These are phyloP conservation scores for Pseudopyricularia cyperi DNA, from an alignment of 2,329 filamentous ascomycete species.

Conservation along the genomic window DNA sequence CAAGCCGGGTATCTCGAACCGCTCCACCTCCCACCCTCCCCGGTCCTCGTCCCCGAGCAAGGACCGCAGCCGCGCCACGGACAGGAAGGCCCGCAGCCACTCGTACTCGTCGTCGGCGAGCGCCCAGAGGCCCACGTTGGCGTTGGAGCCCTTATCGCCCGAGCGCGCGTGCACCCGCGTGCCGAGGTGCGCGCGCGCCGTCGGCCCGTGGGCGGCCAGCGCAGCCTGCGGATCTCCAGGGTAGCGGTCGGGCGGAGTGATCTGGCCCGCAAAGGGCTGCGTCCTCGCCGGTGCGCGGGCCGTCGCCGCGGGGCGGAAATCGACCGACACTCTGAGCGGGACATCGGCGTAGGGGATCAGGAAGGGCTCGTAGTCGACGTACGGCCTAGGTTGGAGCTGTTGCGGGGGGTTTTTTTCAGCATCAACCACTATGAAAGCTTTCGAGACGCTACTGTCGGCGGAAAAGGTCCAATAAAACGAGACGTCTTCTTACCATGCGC, in stretches of 20 bases:
- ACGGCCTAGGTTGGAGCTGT: constrained; percentile 16
- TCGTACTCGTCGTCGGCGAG: constrained; percentile 23
- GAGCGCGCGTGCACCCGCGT: constrained; percentile 16
- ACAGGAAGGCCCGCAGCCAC: constrained; percentile 24
- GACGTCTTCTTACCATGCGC: constrained; percentile 11
- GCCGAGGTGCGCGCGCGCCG: constrained; percentile 13
- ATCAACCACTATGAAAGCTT: no score
- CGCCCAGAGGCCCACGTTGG: constrained; percentile 21
- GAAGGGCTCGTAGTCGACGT: constrained; percentile 20
- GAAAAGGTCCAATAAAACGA: neutral
- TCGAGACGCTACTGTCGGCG: no score
- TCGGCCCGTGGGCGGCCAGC: constrained; percentile 6
- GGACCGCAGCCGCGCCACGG: constrained; percentile 18
- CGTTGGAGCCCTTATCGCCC: constrained; percentile 20
- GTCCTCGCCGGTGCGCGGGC: neutral
- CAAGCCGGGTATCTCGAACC: constrained; percentile 29
- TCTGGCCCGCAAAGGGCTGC: neutral
- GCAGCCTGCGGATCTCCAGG: neutral
- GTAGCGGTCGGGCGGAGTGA: neutral
- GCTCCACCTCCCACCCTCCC: constrained; percentile 23
- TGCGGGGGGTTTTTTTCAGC: neutral
- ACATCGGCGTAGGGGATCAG: constrained; percentile 7
- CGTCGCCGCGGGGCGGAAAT: neutral
- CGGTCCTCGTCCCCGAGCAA: constrained; percentile 30
- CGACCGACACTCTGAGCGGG: constrained; percentile 2